Evolutionary conservation across 176 grass and related monocot genomes (phyloP).

Genomic region (barley (Hordeum vulgare)): DNA sequence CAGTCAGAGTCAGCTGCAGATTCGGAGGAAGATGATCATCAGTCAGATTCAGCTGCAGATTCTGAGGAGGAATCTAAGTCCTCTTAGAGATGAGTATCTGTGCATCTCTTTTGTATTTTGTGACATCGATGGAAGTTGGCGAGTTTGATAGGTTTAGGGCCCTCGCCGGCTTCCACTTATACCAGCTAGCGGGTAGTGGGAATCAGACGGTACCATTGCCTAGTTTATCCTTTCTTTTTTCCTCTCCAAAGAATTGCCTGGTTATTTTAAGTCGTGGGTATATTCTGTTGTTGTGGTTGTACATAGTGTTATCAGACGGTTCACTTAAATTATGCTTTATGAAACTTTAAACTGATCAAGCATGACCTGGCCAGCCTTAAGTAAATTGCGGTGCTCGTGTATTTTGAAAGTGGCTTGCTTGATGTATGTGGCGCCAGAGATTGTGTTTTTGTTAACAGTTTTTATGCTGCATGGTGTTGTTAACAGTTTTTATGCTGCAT

Average conservation of each 20-base stretch:
- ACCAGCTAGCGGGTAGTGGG: not conserved
- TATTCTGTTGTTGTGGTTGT: constrained; percentile 9
- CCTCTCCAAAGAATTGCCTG: not conserved
- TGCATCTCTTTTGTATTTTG: not conserved
- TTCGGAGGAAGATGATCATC: constrained; percentile 23
- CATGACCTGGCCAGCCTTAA: not conserved
- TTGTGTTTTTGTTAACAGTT: not conserved
- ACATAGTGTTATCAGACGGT: constrained; percentile 14
- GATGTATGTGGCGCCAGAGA: not conserved
- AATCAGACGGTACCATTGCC: constrained; percentile 1
- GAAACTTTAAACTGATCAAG: not conserved
- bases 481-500: not conserved
- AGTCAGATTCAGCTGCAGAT: not conserved
- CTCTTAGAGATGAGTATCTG: not conserved
- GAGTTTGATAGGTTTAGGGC: not conserved
- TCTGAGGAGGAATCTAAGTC: constrained; percentile 24
- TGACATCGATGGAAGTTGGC: not conserved
- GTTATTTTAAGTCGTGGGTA: not conserved
- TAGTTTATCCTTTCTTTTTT: not conserved
- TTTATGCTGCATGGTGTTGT: no score
- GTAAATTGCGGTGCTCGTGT: constrained; percentile 10
- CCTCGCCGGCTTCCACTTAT: constrained; percentile 1
- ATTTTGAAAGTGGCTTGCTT: no score
- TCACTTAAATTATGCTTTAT: not conserved
- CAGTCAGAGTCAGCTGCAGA: not conserved